Evolutionary conservation across 768 basidiomycete genomes (phyloP).

Genomic region (Naganishia kalamii): DNA sequence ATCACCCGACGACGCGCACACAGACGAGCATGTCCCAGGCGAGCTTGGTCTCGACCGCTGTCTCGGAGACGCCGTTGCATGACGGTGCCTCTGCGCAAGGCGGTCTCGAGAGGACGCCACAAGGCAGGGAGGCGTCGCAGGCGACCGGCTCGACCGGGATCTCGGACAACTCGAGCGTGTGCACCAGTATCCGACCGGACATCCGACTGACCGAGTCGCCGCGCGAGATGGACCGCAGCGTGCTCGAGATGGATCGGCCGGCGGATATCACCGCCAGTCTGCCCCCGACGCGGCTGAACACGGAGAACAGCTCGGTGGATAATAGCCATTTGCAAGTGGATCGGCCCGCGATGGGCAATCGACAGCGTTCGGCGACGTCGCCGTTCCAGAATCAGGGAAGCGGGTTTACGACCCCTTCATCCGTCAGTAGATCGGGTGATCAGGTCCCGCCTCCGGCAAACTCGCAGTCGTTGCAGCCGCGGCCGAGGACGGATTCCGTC

Average conservation of each 20-base stretch:
- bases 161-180: slow-evolving; percentile 15
- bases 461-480: not conserved
- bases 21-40: not conserved
- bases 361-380: slow-evolving; percentile 18
- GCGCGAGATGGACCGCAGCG: slow-evolving; percentile 61
- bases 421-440: not conserved
- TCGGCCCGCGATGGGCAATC: not conserved
- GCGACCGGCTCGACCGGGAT: slow-evolving; percentile 24
- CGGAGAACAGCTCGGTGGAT: slow-evolving; percentile 15
- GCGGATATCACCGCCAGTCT: slow-evolving; percentile 65
- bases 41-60: slow-evolving; percentile 9
- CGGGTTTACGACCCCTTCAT: not conserved
- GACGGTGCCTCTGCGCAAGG: not conserved
- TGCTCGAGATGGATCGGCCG: slow-evolving; percentile 68
- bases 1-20: not conserved
- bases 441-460: slow-evolving; percentile 10
- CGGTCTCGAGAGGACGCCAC: not conserved
- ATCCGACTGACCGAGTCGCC: slow-evolving; percentile 50
- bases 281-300: slow-evolving; percentile 37
- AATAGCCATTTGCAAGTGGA: not conserved
- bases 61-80: slow-evolving; percentile 1
- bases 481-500: slow-evolving; percentile 22
- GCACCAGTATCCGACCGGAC: slow-evolving; percentile 3
- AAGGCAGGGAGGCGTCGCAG: slow-evolving; percentile 14
- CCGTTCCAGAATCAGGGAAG: slow-evolving; percentile 3